Evolutionary conservation across 1,139 yeast species (phyloP), one percentile per base, ranked within the genome.

Genomic region (Magnusiomyces starmeri): DNA sequence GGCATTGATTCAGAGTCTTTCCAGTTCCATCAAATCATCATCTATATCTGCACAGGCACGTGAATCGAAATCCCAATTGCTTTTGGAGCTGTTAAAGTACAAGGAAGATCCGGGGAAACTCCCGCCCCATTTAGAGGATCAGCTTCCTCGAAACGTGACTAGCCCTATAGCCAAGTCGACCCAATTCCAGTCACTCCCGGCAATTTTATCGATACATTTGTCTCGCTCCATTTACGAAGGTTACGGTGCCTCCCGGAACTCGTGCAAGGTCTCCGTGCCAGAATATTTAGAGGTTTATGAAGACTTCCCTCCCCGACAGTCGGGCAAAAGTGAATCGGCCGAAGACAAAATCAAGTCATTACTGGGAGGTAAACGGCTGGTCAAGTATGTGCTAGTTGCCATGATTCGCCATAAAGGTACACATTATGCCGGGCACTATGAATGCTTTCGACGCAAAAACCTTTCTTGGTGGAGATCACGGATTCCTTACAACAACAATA

Each of bases 371-470:
- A 21, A 40, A 58, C 57, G 10, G 50, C 57, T 29, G 60, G 63
- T 52, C 62, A 62, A 26, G 45, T 89, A 87, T 65, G 72, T 73
- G 55, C 72, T 92, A 39, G 77, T 76, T 57, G 86, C 96, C 1
- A 72, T 88, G 59, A 81, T 92, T 24, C 76, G 88, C 56, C 98
- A 92, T 64, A 80, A 82, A 50, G 98, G 97, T 0, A 82, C 94
- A 0, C 97, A 92, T 67, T 77, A 84, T 20, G 81, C 83, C 47
- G 98, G 97, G 0, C 98, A 92, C 65, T 92, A 63, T 55, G 72
- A 70, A 51, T 67, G 71, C 49, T 66, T 63, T 49, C 61, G 71
- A 16, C 63, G 70, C 22, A 65, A 66, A 58, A 60, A 61, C 50
- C 52, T 61, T 50, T 55, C 48, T 3, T 61, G 60, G 58, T 65